These are phyloP conservation scores for Suillus brevipes DNA, from an alignment of 768 basidiomycete species.

Conservation along the genomic window DNA sequence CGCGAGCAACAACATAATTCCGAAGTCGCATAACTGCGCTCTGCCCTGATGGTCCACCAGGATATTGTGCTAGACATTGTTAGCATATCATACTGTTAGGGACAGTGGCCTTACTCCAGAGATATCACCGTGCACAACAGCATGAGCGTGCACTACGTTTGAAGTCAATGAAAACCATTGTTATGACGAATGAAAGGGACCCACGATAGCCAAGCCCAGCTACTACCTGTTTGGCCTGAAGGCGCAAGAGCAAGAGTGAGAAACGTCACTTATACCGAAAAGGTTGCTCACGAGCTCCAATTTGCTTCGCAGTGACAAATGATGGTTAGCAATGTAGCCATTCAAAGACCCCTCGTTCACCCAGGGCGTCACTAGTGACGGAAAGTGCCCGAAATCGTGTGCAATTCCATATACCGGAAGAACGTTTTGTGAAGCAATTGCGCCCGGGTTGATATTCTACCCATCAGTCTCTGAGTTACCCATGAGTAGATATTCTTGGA, in stretches of 20 bases:
- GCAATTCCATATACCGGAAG: slow-evolving; percentile 22
- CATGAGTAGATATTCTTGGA: not conserved
- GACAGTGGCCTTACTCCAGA: slow-evolving; percentile 5
- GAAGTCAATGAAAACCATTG: not conserved
- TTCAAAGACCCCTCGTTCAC: slow-evolving; percentile 24
- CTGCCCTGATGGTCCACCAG: slow-evolving; percentile 3
- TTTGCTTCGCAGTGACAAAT: slow-evolving; percentile 9
- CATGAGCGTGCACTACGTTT: slow-evolving; percentile 8
- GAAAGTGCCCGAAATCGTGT: slow-evolving; percentile 20
- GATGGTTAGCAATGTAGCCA: slow-evolving; percentile 13
- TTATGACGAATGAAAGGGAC: not conserved
- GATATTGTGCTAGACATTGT: slow-evolving; percentile 5
- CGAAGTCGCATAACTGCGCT: slow-evolving; percentile 6
- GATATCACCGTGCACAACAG: slow-evolving; percentile 9
- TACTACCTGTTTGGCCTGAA: slow-evolving; percentile 1
- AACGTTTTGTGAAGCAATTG: slow-evolving; percentile 16
- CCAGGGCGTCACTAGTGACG: slow-evolving; percentile 27
- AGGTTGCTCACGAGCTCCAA: slow-evolving; percentile 18
- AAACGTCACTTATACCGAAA: not conserved
- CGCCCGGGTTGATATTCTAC: slow-evolving; percentile 3
- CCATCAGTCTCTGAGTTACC: not conserved
- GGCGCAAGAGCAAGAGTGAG: too few species aligned
- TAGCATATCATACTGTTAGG: not conserved
- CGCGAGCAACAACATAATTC: not conserved
- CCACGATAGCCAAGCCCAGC: slow-evolving; percentile 8